Conservation (phyloP, 2,329 filamentous ascomycete genomes). For the Myrmaecium sp. region DNA sequence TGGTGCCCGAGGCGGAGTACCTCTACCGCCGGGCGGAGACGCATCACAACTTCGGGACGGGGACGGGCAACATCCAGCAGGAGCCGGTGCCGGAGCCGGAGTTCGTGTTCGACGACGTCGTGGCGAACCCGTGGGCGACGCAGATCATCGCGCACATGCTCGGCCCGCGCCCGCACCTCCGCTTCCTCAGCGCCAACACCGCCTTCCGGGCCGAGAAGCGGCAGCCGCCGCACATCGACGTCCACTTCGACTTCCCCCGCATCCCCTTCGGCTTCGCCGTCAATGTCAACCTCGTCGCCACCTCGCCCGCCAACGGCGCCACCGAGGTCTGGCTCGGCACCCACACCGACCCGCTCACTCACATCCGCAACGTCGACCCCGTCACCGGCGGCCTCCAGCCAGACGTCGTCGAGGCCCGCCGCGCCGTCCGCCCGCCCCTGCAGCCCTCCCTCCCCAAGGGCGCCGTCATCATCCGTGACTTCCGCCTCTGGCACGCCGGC, state of each 20-base stretch:
- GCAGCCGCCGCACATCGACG: slow-evolving; percentile 18
- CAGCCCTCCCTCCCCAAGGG: slow-evolving; percentile 38
- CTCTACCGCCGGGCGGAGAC: slow-evolving; percentile 13
- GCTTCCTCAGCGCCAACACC: slow-evolving; percentile 25
- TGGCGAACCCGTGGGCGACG: slow-evolving; percentile 7
- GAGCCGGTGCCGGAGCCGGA: slow-evolving; percentile 18
- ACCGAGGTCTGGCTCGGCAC: slow-evolving; percentile 46
- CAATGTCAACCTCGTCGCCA: slow-evolving; percentile 36
- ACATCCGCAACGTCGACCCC: slow-evolving; percentile 30
- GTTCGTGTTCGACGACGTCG: slow-evolving; percentile 22
- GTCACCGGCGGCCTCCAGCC: slow-evolving; percentile 34
- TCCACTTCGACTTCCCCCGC: slow-evolving; percentile 38
- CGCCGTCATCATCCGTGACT: slow-evolving; percentile 39
- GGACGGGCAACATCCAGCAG: slow-evolving; percentile 25
- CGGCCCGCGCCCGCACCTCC: slow-evolving; percentile 19
- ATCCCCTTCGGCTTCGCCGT: slow-evolving; percentile 39
- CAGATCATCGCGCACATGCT: slow-evolving; percentile 19
- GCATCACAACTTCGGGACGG: slow-evolving; percentile 15
- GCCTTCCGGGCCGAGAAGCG: slow-evolving; percentile 20
- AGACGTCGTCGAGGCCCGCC: slow-evolving; percentile 22
- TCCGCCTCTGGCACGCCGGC: slow-evolving; percentile 47
- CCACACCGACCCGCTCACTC: slow-evolving; percentile 20
- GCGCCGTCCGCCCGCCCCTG: slow-evolving; percentile 24
- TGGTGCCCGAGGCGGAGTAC: slow-evolving; percentile 14
- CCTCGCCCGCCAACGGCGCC: slow-evolving; percentile 35